Percentiles rank a stretch among this genome's conserved stretches.
These are phyloP conservation scores for Trametes punicea DNA, from an alignment of 768 basidiomycete genomes.

Conservation along the genomic window DNA sequence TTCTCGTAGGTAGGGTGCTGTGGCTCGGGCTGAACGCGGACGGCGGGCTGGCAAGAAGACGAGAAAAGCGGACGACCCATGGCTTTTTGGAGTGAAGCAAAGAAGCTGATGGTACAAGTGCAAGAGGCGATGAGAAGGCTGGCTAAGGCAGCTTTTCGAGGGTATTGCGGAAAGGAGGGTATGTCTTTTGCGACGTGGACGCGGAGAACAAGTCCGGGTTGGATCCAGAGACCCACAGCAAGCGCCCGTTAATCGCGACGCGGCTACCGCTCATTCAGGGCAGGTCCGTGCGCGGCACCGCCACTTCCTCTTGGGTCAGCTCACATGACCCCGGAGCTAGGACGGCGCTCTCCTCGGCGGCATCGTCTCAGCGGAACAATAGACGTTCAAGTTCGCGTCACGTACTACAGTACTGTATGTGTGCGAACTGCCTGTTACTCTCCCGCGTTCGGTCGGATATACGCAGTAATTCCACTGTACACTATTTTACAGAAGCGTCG, in stretches of 20 bases:
- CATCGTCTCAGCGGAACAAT: too few relatives aligned
- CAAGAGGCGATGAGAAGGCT: conserved; percentile 14
- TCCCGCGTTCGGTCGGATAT: background rate
- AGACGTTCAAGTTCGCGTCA: too few relatives aligned
- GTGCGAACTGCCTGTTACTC: too few relatives aligned
- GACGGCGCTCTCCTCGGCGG: conserved; percentile 1
- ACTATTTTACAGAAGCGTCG: conserved; percentile 2
- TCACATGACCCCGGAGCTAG: conserved; percentile 8
- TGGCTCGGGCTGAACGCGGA: conserved; percentile 24
- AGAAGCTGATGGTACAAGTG: conserved; percentile 14
- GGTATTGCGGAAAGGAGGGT: conserved; percentile 18
- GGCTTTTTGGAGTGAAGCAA: background rate
- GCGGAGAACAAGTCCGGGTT: background rate
- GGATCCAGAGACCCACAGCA: background rate
- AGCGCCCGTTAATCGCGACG: conserved; percentile 7
- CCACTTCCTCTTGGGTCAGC: background rate
- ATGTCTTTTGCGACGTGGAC: conserved; percentile 8
- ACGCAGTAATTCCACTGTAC: conserved; percentile 11
- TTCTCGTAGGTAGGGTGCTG: conserved; percentile 39
- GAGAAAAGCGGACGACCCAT: conserved; percentile 26
- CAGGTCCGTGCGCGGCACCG: conserved; percentile 19
- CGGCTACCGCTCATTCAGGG: conserved; percentile 3
- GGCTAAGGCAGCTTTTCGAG: conserved; percentile 22
- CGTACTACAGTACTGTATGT: too few relatives aligned
- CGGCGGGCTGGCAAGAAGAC: conserved; percentile 14